phyloP scores from a whole-genome alignment of 2,329 filamentous ascomycete species.

The Stachybotrys chartarum region DNA sequence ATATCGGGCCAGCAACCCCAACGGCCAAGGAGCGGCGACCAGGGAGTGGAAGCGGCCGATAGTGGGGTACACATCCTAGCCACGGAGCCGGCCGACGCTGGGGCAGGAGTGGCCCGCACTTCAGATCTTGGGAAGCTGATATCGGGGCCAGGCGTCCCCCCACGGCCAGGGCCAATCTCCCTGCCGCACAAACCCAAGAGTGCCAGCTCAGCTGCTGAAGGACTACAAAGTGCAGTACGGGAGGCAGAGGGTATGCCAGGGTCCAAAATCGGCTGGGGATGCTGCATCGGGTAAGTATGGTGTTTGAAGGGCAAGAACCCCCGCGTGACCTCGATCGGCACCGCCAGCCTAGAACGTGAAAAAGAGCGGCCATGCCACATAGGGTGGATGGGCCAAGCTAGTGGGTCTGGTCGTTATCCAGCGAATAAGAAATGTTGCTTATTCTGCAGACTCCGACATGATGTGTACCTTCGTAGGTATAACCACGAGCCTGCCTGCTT shows the following conservation, averaged over 20 bases:
- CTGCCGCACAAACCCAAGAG: too few species aligned
- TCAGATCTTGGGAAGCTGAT: background rate
- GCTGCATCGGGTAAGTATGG: background rate
- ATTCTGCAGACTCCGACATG: background rate
- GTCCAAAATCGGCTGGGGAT: background rate
- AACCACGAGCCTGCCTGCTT: too few species aligned
- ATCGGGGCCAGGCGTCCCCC: background rate
- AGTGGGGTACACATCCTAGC: constrained; percentile 8
- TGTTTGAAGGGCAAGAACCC: background rate
- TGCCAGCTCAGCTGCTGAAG: too few species aligned
- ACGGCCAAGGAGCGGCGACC: background rate
- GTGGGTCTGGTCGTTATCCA: background rate
- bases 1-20: too few species aligned
- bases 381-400: background rate
- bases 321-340: background rate
- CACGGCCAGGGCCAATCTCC: too few species aligned
- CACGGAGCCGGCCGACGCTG: constrained; percentile 23
- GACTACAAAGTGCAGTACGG: background rate
- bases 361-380: background rate
- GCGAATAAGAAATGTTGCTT: background rate
- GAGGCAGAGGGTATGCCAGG: background rate
- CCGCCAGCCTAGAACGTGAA: background rate
- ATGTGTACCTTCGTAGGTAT: too few species aligned
- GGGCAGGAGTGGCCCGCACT: background rate
- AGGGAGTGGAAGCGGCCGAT: constrained; percentile 20